These are phyloP conservation scores for Neolentinus lepideus DNA, from an alignment of 1,284 basidiomycete genomes.

Conservation along the genomic window DNA sequence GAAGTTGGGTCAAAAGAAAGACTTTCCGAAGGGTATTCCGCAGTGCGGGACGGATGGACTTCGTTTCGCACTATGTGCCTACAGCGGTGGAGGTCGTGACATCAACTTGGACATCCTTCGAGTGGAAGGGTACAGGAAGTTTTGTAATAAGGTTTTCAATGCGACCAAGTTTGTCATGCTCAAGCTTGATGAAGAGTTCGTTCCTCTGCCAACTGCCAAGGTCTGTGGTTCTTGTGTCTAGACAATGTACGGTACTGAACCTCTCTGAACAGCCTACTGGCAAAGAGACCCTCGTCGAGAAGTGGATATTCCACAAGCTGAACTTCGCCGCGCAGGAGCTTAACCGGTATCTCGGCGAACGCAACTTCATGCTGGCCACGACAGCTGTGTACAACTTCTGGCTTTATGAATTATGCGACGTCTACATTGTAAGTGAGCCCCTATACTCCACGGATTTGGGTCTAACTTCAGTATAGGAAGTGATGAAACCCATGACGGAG, in stretches of 20 bases:
- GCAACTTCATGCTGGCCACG: slow-evolving; percentile 93
- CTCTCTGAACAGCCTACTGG: slow-evolving; percentile 62
- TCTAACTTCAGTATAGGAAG: slow-evolving; percentile 53
- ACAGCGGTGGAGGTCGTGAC: slow-evolving; percentile 87
- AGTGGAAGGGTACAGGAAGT: slow-evolving; percentile 99
- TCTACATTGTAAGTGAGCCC: slow-evolving; percentile 76
- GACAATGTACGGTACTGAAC: not conserved
- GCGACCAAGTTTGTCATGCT: slow-evolving; percentile 98
- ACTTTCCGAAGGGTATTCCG: slow-evolving; percentile 98
- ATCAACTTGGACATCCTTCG: slow-evolving; percentile 95
- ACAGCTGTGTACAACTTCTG: slow-evolving; percentile 89
- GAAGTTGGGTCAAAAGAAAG: slow-evolving; percentile 94
- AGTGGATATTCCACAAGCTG: slow-evolving; percentile 95
- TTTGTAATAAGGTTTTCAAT: slow-evolving; percentile 99
- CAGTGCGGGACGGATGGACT: slow-evolving; percentile 98
- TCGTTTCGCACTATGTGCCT: slow-evolving; percentile 92
- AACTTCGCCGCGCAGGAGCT: slow-evolving; percentile 76
- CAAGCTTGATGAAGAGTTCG: slow-evolving; percentile 81
- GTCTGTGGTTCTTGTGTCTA: not conserved
- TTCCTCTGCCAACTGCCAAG: slow-evolving; percentile 54
- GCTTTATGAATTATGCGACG: slow-evolving; percentile 97
- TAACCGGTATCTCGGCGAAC: slow-evolving; percentile 70
- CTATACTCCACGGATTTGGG: not conserved
- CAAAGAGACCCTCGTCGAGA: slow-evolving; percentile 87
- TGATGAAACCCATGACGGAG: slow-evolving; percentile 96